Evolutionary conservation across 2,329 filamentous ascomycete genomes (phyloP).

Genomic region (Cladosporium sphaerospermum): DNA sequence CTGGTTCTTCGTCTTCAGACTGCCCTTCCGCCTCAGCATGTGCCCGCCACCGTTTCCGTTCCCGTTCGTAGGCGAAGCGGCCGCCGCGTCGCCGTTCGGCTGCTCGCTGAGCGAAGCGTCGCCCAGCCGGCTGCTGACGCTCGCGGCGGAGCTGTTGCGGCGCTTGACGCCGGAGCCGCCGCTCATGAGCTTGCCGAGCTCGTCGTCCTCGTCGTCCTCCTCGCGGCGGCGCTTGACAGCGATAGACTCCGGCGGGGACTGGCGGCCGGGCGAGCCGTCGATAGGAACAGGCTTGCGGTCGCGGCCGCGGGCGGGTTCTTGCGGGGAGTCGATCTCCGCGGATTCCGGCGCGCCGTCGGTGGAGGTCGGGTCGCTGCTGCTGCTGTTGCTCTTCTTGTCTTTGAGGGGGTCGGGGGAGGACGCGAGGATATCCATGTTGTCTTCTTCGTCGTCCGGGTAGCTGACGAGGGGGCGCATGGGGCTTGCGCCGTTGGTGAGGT

Average conservation of each 20-base stretch:
- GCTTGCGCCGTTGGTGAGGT: constrained; percentile 56
- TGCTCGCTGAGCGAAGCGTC: constrained; percentile 20
- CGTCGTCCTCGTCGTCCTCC: constrained; percentile 90
- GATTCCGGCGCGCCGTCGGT: constrained; percentile 17
- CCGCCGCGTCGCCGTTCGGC: constrained; percentile 15
- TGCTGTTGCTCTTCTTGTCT: constrained; percentile 20
- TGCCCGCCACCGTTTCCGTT: constrained; percentile 18
- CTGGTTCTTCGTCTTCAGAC: constrained; percentile 40
- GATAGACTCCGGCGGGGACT: constrained; percentile 63
- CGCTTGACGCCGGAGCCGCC: constrained; percentile 35
- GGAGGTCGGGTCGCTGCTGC: constrained; percentile 22
- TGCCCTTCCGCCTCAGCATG: constrained; percentile 38
- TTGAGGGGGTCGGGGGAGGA: constrained; percentile 43
- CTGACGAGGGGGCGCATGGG: constrained; percentile 74
- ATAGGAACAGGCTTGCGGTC: constrained; percentile 22
- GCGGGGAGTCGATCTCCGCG: constrained; percentile 14
- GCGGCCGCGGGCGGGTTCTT: constrained; percentile 16
- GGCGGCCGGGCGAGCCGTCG: constrained; percentile 29
- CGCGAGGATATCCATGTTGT: constrained; percentile 48
- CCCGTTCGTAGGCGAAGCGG: constrained; percentile 10
- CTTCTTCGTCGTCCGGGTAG: constrained; percentile 60
- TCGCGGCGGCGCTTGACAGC: constrained; percentile 87
- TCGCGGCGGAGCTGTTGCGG: constrained; percentile 32
- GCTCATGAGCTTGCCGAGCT: constrained; percentile 70
- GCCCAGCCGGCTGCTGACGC: constrained; percentile 14